Base-by-base conservation (phyloP, 257 asterid genomes). In the Solanum raphanifolium region DNA sequence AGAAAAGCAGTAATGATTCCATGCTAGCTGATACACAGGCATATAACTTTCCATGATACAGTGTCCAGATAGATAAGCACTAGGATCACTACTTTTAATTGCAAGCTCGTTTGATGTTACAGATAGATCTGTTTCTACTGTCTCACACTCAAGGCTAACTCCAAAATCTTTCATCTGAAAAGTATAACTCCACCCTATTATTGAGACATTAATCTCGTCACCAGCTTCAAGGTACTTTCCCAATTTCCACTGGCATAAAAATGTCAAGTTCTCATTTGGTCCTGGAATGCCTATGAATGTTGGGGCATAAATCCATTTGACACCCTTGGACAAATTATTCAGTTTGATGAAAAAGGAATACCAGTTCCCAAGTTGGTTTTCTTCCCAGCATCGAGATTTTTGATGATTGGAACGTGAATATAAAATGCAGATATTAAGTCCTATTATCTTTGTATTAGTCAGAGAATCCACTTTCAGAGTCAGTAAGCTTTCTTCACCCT, bases 271-370 rank as follows among this genome's bases (percentile, higher is more conserved):
- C 12, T 87, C 66, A 32, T 87, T 75, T 75, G 62, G 52, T 35
- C 88, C 88, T n/a, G 88, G 88, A 78, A 87, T 36, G 78, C 86
- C 88, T 34, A 76, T 87, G 60, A 74, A 87, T 74, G 88, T 87
- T 60, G 88, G 88, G 43, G 60, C 48, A n/a, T 87, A 87, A 35
- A 87, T 79, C 88, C 71, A 87, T 41, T 74, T 87, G 29, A 52
- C 52, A 2, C 78, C 78, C 31, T 62, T 87, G 32, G 31, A 75
- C 52, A 73, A 65, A 43, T 87, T 87, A 18, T 39, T 48, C 31
- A 75, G 36, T 76, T 66, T 87, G 41, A 87, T 13, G 52, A 13
- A 87, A 36, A 46, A 87, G 11, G 85, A 52, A 78, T 74, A 74
- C 85, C 65, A 87, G 73, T 69, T 36, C 38, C 66, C 46, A 13